phyloP scores from a whole-genome alignment of 2,329 filamentous ascomycete species.

The Pseudodiploospora longispora region DNA sequence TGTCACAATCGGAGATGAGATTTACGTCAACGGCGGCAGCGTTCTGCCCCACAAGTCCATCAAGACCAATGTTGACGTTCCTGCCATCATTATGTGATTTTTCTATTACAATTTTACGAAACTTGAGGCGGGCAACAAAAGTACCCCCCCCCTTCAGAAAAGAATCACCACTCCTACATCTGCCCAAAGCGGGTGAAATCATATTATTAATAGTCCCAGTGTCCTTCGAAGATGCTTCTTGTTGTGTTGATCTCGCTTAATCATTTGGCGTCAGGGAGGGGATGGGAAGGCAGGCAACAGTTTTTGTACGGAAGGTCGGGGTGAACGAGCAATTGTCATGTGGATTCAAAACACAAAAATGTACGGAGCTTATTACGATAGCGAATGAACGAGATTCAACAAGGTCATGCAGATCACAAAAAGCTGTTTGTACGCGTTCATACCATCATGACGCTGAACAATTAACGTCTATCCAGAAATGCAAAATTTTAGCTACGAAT shows the following conservation, averaged over 20 bases:
- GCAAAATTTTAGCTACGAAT: background rate
- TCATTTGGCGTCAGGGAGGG: slow-evolving; percentile 11
- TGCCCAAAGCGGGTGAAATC: background rate
- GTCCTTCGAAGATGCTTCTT: background rate
- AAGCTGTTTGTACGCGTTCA: too few relatives aligned
- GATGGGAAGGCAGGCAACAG: slow-evolving; percentile 8
- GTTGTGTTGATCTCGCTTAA: slow-evolving; percentile 5
- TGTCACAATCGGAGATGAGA: slow-evolving; percentile 94
- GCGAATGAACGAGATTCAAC: slow-evolving; percentile 4
- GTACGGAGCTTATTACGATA: slow-evolving; percentile 9
- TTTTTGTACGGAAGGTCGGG: slow-evolving; percentile 6
- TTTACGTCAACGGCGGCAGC: slow-evolving; percentile 95
- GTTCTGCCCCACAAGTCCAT: slow-evolving; percentile 97
- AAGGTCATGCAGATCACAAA: too few relatives aligned
- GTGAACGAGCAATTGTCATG: slow-evolving; percentile 4
- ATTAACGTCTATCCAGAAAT: background rate
- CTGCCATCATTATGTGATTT: slow-evolving; percentile 59
- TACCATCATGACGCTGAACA: too few relatives aligned
- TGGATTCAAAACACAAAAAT: slow-evolving; percentile 4
- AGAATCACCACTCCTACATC: too few relatives aligned
- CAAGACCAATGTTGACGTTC: slow-evolving; percentile 89
- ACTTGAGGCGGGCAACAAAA: too few relatives aligned
- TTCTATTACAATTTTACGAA: too few relatives aligned
- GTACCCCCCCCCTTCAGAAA: too few relatives aligned
- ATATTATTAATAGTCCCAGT: slow-evolving; percentile 6